Base-by-base conservation (phyloP, 2,329 filamentous ascomycete species). In the Achaetomium macrosporum region DNA sequence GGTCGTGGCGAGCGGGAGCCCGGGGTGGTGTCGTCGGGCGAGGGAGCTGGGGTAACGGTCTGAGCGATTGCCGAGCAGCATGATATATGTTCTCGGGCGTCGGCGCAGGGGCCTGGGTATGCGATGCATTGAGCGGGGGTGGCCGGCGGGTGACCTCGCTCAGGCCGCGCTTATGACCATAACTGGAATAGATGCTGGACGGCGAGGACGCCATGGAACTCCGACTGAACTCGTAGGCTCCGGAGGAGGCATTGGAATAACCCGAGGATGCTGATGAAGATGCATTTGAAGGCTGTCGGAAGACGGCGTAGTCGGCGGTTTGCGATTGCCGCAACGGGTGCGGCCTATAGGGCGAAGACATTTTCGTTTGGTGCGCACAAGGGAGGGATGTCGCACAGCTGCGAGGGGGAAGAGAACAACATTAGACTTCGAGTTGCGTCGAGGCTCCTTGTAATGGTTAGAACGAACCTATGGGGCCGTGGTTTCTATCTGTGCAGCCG, bases 21-120 rank as follows among this genome's bases (percentile, higher is more conserved):
- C 53, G 65, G 15, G 63, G 54, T 9, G 63, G 59, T 31, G 62
- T 63, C 3, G 64, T 64, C 15, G 71, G 68, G 7, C 73, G 54
- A 2, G 87, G 85, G 1, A 80, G 74, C 65, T 88, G 86, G 3
- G 85, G 81, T 7, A 90, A 76, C 20, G 87, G 87, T 45, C 89
- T 83, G 55, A 95, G 74, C 19, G 88, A 90, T 64, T 88, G 86
- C 49, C 90, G 85, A 55, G 87, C 79, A 60, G 78, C 85, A 60
- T 81, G 82, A 65, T 90, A 91, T 57, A 85, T 76, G 61, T 81
- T 83, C 33, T 83, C 81, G n/a, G 81, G 75, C 56, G 70, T 67
- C 53, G 63, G 70, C 61, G 73, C 69, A 49, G 70, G 61, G 57
- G 74, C 67, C 65, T 73, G 68, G 55, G 56, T 64, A 36, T 61